Base-by-base conservation (phyloP, 2,329 filamentous ascomycete species). In the Aspergillus nomiae region DNA sequence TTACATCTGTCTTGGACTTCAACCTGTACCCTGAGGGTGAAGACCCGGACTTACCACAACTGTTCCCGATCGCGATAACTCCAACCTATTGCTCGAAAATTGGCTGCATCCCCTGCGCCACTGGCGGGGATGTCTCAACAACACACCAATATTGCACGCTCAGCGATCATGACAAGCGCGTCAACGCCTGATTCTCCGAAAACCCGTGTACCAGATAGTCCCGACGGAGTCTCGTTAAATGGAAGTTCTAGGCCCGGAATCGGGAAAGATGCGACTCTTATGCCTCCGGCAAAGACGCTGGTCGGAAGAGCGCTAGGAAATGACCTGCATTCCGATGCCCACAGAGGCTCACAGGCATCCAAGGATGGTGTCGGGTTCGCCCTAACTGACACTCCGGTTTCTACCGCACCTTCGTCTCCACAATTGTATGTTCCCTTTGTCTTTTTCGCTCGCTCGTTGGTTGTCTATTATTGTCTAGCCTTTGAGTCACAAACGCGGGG, bases 391-490 rank as follows among this genome's bases (percentile, higher is more conserved):
- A 90, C 88, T 65, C 88, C 88, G 64, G 74, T 81, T 72, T 84
- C 87, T 62, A 89, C 87, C 66, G 85, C 85, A 59, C 87, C 88
- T 34, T 84, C 81, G 70, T 89, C 86, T 72, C 87, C 87, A 70
- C 83, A 84, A 73, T 86, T 88, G 86, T 88, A 76, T 78, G 85
- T 81, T 56, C 61, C 58, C 54, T 58, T 59, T 64, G 61, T 67
- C 41, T 51, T 67, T 65, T 28, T 63, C 54, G 61, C 28, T 64
- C 55, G 57, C 64, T 67, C 66, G 64, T 65, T 62, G 62, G 69
- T 65, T 64, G 32, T 58, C 63, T 48, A 57, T 50, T 59, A 60
- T 64, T 58, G 30, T 58, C 32, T 63, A 51, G 48, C 21, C 21
- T 28, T 51, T 32, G 48, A 34, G 48, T 51, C 28, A 8, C 26